phyloP scores from a whole-genome alignment of 1,284 basidiomycete species.

The Sporisorium iseilematis-ciliati region DNA sequence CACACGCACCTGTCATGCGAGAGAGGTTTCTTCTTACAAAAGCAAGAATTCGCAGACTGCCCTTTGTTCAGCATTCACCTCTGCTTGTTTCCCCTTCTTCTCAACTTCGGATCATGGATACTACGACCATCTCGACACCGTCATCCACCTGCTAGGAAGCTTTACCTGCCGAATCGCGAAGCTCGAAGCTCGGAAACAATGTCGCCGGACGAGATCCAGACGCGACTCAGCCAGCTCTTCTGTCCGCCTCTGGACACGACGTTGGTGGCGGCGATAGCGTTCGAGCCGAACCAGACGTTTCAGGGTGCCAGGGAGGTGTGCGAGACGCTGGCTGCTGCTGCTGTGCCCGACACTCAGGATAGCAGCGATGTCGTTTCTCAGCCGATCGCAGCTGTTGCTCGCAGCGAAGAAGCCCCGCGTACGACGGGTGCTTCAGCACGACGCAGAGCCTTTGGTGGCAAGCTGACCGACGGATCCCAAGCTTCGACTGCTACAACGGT shows the following conservation, averaged over 20 bases:
- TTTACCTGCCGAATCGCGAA: not conserved
- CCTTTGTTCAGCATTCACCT: not conserved
- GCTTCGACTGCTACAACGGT: not conserved
- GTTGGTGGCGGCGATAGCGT: conserved; percentile 54
- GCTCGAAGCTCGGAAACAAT: conserved; percentile 2
- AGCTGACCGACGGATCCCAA: conserved; percentile 13
- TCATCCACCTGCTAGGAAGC: not conserved
- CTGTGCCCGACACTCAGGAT: conserved; percentile 12
- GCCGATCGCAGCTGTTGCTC: not conserved
- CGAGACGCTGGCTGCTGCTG: conserved; percentile 44
- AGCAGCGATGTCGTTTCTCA: not conserved
- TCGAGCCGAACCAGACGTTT: conserved; percentile 54
- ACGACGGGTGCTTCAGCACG: conserved; percentile 3
- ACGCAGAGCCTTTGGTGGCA: conserved; percentile 27
- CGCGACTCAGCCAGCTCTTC: conserved; percentile 43
- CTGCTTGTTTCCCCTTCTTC: not conserved
- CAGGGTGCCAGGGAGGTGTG: conserved; percentile 52
- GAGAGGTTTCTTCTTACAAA: not conserved
- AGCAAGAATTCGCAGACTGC: too few species aligned
- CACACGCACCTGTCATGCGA: too few species aligned
- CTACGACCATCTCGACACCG: not conserved
- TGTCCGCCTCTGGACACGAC: conserved; percentile 55
- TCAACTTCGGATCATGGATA: not conserved
- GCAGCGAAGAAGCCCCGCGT: not conserved
- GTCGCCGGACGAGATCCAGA: conserved; percentile 44